phyloP scores from a whole-genome alignment of 1,284 basidiomycete species.

The Apiotrichum mycotoxinovorans region DNA sequence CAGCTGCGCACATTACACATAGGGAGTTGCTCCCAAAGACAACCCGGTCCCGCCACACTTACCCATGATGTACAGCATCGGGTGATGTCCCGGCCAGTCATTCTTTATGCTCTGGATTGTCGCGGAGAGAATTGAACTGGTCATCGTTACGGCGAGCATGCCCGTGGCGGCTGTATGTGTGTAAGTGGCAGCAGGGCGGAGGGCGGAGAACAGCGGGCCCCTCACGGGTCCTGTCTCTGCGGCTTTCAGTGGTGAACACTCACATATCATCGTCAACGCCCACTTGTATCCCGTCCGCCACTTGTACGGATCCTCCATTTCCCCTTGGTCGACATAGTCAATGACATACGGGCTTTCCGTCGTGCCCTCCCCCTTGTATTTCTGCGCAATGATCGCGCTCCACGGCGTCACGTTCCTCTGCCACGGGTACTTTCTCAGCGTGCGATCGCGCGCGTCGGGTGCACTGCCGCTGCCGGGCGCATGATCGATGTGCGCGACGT shows the following conservation, averaged over 20 bases:
- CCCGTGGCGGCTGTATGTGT: conserved; percentile 13
- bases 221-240: not conserved
- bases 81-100: conserved; percentile 21
- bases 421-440: conserved; percentile 9
- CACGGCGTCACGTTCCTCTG: conserved; percentile 8
- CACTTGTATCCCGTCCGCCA: conserved; percentile 33
- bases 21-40: too few species aligned
- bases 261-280: conserved; percentile 22
- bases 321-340: conserved; percentile 30
- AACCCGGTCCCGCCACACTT: too few species aligned
- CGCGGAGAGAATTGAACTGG: conserved; percentile 22
- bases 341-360: conserved; percentile 47
- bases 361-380: conserved; percentile 35
- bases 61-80: conserved; percentile 22
- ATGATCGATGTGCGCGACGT: too few species aligned
- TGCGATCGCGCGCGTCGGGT: conserved; percentile 1
- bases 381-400: not conserved
- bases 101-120: conserved; percentile 20
- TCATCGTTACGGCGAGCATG: conserved; percentile 22
- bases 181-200: too few species aligned
- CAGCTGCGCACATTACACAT: too few species aligned
- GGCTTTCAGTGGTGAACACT: too few species aligned
- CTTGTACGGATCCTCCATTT: conserved; percentile 27
- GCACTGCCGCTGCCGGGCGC: too few species aligned
- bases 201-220: too few species aligned